Evolutionary conservation across 2,329 filamentous ascomycete species (phyloP).

Genomic region (Exophiala sideris): DNA sequence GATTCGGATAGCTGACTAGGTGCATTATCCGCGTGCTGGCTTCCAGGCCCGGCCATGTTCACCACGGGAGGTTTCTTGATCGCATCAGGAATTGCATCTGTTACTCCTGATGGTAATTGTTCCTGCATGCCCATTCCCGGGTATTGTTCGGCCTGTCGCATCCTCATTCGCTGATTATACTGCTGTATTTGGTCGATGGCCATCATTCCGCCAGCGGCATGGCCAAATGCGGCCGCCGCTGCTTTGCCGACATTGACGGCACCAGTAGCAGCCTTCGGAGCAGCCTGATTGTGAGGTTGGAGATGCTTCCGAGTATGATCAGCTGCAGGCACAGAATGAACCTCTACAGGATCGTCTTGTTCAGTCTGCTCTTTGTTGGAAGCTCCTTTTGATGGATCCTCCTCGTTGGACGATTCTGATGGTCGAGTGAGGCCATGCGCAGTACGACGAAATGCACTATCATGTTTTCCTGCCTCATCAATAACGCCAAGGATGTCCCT

Average conservation of each 20-base stretch:
- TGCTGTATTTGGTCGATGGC: conserved; percentile 48
- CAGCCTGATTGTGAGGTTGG: conserved; percentile 46
- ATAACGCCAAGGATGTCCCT: no score
- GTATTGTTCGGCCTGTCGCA: conserved; percentile 46
- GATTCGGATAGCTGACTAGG: no score
- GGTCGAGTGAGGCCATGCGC: no score
- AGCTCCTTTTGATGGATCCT: no score
- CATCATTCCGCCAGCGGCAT: conserved; percentile 35
- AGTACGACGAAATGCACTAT: no score
- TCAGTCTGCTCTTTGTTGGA: no score
- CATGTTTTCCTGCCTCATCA: no score
- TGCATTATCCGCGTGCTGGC: conserved; percentile 27
- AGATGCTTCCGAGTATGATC: conserved; percentile 26
- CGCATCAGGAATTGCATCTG: conserved; percentile 31
- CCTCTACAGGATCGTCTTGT: no score
- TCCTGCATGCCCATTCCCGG: conserved; percentile 22
- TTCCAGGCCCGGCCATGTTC: conserved; percentile 37
- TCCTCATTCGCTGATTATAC: conserved; percentile 53
- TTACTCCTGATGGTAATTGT: conserved; percentile 29
- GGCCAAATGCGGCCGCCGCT: conserved; percentile 24
- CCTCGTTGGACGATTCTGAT: no score
- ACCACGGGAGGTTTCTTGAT: conserved; percentile 43
- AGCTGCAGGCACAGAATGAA: no score
- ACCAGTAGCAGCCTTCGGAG: conserved; percentile 51
- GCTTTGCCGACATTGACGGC: conserved; percentile 37